Evolutionary conservation across 1,284 basidiomycete genomes (phyloP).

Genomic region (Cryptococcus maquisensis): DNA sequence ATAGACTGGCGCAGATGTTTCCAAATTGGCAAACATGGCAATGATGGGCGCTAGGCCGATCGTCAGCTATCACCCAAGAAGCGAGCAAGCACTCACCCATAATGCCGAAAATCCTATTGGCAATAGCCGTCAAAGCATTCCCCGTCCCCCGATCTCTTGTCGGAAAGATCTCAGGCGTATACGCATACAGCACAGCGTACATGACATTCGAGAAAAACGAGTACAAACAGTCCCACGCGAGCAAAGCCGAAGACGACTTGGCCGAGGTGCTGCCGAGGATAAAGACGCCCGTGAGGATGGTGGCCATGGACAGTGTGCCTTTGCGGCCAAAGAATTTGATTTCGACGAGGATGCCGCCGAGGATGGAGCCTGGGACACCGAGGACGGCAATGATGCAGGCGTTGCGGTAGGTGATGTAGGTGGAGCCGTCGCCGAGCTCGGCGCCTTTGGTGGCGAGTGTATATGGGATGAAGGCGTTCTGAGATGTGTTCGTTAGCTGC

Average conservation of each 20-base stretch:
- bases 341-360: slow-evolving; percentile 59
- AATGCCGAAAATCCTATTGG: slow-evolving; percentile 58
- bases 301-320: slow-evolving; percentile 54
- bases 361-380: slow-evolving; percentile 59
- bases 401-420: slow-evolving; percentile 54
- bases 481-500: neutral
- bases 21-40: too few relatives aligned
- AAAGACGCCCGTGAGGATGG: slow-evolving; percentile 57
- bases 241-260: slow-evolving; percentile 51
- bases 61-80: too few relatives aligned
- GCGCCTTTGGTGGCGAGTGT: slow-evolving; percentile 51
- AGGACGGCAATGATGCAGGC: slow-evolving; percentile 50
- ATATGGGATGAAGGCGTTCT: slow-evolving; percentile 56
- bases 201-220: slow-evolving; percentile 50
- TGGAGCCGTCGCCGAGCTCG: slow-evolving; percentile 38
- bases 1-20: too few relatives aligned
- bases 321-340: slow-evolving; percentile 54
- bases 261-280: slow-evolving; percentile 63
- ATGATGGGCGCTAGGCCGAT: too few relatives aligned
- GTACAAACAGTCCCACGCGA: slow-evolving; percentile 59
- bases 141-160: slow-evolving; percentile 63
- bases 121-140: slow-evolving; percentile 57
- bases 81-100: slow-evolving; percentile 20
- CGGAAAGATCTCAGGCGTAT: slow-evolving; percentile 64
- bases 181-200: slow-evolving; percentile 45